Base-by-base conservation (phyloP, 192 early-diverging fungal genomes). In the Phycomyces nitens region DNA sequence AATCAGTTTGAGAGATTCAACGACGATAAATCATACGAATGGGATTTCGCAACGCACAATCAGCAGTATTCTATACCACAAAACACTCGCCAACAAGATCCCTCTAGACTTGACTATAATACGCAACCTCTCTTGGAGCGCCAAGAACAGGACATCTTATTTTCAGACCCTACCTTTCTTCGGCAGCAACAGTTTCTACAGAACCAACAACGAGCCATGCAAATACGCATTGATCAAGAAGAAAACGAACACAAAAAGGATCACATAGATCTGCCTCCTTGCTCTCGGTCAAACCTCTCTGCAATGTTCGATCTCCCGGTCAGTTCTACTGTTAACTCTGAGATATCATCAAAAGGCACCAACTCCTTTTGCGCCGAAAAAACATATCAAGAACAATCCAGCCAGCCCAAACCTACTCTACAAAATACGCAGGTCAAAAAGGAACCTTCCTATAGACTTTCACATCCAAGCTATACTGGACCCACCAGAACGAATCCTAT, bases 121-220 rank as follows among this genome's bases (percentile, higher is more conserved):
- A 3, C 12, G 3, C 44, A 47, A 18, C 44, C 44, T 1, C 12
- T 47, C 44, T 47, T 47, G 44, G 44, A 47, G 11, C 44, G 18
- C 15, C 44, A 47, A 47, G 44, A 63, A 54, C 54, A 69, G 23
- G 59, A 43, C 16, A 69, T 69, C 47, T 20, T 69, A 18, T 56
- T 69, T 23, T 69, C 66, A 0, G 66, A 69, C 34, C 66, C 66
- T 23, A 47, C 18, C 5, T 69, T 69, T 41, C 4, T 62, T n/a
- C 43, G 60, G 14, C 66, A 69, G 26, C 66, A 69, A 39, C 66
- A 69, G 24, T 29, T 61, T n/a, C 43, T 69, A 41, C 66, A 69
- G 55, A 54, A 69, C 18, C 66, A 69, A 49, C 66, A 69, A 39
- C 26, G 53, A 56, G 27, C 53, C n/a, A 62, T 66, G 60, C 59